Conservation (phyloP, 306 rosid species). For the Lotus japonicus region DNA sequence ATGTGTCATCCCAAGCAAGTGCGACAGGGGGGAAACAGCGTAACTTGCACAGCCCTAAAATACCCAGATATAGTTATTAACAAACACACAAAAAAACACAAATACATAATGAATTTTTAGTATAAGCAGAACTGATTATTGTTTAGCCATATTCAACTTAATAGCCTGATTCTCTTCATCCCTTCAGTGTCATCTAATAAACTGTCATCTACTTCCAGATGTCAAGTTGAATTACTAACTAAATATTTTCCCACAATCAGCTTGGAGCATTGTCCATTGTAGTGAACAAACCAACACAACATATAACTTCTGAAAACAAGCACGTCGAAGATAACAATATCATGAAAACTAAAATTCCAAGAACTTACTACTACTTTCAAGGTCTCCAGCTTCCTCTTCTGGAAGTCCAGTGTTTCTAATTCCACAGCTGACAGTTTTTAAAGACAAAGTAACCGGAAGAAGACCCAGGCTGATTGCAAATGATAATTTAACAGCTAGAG, state of each 20-base stretch:
- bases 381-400: constrained; percentile 72
- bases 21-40: constrained; percentile 98
- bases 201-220: background rate
- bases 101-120: background rate
- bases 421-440: constrained; percentile 84
- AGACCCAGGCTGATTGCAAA: constrained; percentile 83
- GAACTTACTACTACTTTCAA: constrained; percentile 64
- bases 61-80: constrained; percentile 24
- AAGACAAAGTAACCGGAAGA: constrained; percentile 75
- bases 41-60: constrained; percentile 83
- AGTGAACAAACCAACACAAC: background rate
- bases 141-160: constrained; percentile 1
- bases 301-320: constrained; percentile 2
- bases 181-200: too few species aligned
- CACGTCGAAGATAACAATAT: background rate
- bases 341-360: constrained; percentile 10
- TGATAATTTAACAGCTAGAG: constrained; percentile 75
- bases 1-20: constrained; percentile 85
- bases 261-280: background rate
- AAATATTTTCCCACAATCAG: background rate
- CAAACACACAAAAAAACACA: constrained; percentile 8
- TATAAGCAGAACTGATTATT: background rate
- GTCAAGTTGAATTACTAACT: background rate
- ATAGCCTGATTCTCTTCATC: background rate
- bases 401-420: constrained; percentile 69